A percentile compares a stretch with the other conserved stretches of the same genome.
phyloP scores from a whole-genome alignment of 2,329 filamentous ascomycete species.

The Arthrobotrys conoides region DNA sequence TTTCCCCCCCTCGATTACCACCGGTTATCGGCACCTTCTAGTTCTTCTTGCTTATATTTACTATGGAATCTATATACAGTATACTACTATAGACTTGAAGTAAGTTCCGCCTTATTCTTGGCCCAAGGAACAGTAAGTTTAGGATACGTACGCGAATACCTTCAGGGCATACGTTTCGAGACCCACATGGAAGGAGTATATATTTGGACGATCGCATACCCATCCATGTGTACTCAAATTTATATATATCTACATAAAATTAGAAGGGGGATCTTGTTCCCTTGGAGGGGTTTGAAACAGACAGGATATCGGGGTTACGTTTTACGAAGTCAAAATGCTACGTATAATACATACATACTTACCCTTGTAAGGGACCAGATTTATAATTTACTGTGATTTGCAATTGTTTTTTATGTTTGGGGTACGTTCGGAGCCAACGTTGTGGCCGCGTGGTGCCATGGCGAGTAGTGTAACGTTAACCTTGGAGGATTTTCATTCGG shows the following conservation, averaged over 20 bases:
- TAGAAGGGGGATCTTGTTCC: background rate
- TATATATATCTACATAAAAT: conserved; percentile 11
- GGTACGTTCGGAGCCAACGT: background rate
- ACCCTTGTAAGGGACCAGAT: too few relatives aligned
- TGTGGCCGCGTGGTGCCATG: background rate
- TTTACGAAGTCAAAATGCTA: background rate
- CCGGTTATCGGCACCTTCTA: background rate
- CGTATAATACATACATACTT: too few relatives aligned
- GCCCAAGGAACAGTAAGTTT: conserved; percentile 5
- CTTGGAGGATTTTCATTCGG: background rate
- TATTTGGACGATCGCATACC: background rate
- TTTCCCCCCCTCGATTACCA: background rate
- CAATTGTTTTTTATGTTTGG: too few relatives aligned
- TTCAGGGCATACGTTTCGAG: background rate
- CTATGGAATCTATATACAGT: too few relatives aligned
- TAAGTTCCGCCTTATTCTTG: conserved; percentile 1
- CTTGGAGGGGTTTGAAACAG: background rate
- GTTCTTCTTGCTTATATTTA: too few relatives aligned
- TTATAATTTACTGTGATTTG: too few relatives aligned
- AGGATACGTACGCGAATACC: conserved; percentile 12
- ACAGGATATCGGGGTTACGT: background rate
- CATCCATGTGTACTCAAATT: background rate
- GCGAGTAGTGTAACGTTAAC: background rate
- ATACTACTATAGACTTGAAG: too few relatives aligned
- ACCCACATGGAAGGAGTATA: conserved; percentile 4